Percentiles rank a stretch among this genome's conserved stretches.
These are phyloP conservation scores for Aspergillus sp. DNA, from an alignment of 2,329 filamentous ascomycete genomes.

Conservation along the genomic window DNA sequence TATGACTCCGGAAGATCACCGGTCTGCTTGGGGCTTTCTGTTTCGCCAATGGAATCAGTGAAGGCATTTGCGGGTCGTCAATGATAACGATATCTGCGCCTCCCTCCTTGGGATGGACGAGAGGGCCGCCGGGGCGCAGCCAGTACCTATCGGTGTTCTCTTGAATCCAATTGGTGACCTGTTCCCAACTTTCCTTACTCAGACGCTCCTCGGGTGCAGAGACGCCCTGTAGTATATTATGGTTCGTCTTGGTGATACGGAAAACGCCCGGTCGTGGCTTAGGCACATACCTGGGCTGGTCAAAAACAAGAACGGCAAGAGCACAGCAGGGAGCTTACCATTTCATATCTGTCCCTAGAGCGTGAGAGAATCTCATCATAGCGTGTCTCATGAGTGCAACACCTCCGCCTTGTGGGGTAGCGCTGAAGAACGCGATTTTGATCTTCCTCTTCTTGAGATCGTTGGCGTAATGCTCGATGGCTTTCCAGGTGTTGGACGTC, in stretches of 20 bases:
- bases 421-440: slow-evolving; percentile 76
- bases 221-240: slow-evolving; percentile 85
- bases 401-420: slow-evolving; percentile 78
- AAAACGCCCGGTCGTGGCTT: slow-evolving; percentile 79
- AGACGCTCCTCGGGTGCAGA: slow-evolving; percentile 65
- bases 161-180: slow-evolving; percentile 69
- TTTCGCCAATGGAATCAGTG: slow-evolving; percentile 74
- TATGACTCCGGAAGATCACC: slow-evolving; percentile 78
- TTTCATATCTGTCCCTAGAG: slow-evolving; percentile 66
- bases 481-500: slow-evolving; percentile 61
- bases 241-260: slow-evolving; percentile 80
- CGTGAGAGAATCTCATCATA: slow-evolving; percentile 67
- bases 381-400: slow-evolving; percentile 82
- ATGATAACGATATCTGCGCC: slow-evolving; percentile 76
- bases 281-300: slow-evolving; percentile 60
- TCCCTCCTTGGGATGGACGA: slow-evolving; percentile 63
- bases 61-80: slow-evolving; percentile 83
- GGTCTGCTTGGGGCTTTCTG: slow-evolving; percentile 68
- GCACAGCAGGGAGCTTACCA: slow-evolving; percentile 61
- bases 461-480: slow-evolving; percentile 62
- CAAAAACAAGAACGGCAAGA: background rate
- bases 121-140: slow-evolving; percentile 66
- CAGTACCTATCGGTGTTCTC: slow-evolving; percentile 75
- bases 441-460: slow-evolving; percentile 63
- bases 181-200: slow-evolving; percentile 58